Conservation (phyloP, 2,329 filamentous ascomycete species). For the Albifimbria verrucaria region DNA sequence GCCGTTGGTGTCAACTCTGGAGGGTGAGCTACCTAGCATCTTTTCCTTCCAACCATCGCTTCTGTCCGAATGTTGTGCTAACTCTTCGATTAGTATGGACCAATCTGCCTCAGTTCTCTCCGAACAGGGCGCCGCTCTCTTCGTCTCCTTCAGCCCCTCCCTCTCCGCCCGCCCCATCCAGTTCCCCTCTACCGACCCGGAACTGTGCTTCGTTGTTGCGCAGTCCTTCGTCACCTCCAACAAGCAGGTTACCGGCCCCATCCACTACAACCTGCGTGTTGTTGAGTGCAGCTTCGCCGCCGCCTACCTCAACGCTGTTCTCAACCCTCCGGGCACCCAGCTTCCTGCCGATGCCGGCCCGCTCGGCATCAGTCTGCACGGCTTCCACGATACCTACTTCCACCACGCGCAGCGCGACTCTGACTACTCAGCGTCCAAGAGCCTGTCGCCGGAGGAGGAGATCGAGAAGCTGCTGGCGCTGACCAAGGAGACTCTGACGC, state of each 20-base stretch:
- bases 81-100: conserved; percentile 69
- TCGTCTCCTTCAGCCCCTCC: conserved; percentile 82
- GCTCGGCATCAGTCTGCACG: conserved; percentile 76
- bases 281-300: conserved; percentile 93
- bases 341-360: conserved; percentile 79
- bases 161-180: conserved; percentile 74
- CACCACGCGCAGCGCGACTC: conserved; percentile 35
- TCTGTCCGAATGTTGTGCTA: conserved; percentile 12
- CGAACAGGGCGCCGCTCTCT: conserved; percentile 77
- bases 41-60: background rate
- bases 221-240: conserved; percentile 93
- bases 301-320: conserved; percentile 56
- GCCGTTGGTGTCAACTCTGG: conserved; percentile 95
- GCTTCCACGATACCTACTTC: conserved; percentile 84
- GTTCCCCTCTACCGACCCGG: conserved; percentile 77
- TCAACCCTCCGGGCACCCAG: conserved; percentile 53
- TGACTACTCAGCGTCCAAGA: conserved; percentile 39
- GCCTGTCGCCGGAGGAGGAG: conserved; percentile 56
- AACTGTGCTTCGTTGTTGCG: conserved; percentile 87
- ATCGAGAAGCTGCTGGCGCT: conserved; percentile 70
- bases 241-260: conserved; percentile 89
- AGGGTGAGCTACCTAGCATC: conserved; percentile 54
- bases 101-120: conserved; percentile 96
- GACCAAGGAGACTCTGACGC: conserved; percentile 66
- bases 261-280: conserved; percentile 95